A percentile compares a stretch with the other conserved stretches of the same genome.
Conservation (phyloP, 1,284 basidiomycete genomes). For the Golubevia pallescens region DNA sequence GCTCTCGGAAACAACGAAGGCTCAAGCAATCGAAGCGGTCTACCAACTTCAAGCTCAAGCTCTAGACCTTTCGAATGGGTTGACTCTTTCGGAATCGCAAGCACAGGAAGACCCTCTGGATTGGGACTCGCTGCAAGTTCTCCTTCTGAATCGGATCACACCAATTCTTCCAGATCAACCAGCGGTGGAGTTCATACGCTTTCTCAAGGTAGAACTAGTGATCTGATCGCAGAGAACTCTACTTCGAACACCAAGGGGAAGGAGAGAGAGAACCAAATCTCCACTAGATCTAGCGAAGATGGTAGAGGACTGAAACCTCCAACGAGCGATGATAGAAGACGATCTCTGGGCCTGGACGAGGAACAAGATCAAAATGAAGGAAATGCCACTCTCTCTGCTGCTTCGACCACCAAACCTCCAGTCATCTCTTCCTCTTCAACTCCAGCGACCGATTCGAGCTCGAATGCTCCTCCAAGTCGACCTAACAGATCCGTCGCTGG, state of each 20-base stretch:
- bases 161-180: not conserved
- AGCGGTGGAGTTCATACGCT: not conserved
- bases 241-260: not conserved
- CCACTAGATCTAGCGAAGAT: not conserved
- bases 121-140: not conserved
- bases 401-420: constrained; percentile 3
- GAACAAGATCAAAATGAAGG: constrained; percentile 31
- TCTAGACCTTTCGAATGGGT: not conserved
- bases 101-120: not conserved
- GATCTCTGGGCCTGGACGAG: constrained; percentile 31
- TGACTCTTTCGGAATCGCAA: not conserved
- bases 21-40: not conserved
- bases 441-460: constrained; percentile 2
- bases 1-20: not conserved
- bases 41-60: not conserved
- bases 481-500: constrained; percentile 17
- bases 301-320: not conserved
- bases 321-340: constrained; percentile 9
- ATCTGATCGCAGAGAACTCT: not conserved
- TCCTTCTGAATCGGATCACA: not conserved
- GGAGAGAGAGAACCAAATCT: not conserved
- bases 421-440: constrained; percentile 1
- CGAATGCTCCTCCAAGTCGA: constrained; percentile 12
- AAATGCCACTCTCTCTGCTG: constrained; percentile 10
- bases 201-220: not conserved